Percentiles rank a stretch among this genome's conserved stretches.
Evolutionary conservation across 2,329 filamentous ascomycete genomes (phyloP).

Genomic region (Verticillium longisporum): DNA sequence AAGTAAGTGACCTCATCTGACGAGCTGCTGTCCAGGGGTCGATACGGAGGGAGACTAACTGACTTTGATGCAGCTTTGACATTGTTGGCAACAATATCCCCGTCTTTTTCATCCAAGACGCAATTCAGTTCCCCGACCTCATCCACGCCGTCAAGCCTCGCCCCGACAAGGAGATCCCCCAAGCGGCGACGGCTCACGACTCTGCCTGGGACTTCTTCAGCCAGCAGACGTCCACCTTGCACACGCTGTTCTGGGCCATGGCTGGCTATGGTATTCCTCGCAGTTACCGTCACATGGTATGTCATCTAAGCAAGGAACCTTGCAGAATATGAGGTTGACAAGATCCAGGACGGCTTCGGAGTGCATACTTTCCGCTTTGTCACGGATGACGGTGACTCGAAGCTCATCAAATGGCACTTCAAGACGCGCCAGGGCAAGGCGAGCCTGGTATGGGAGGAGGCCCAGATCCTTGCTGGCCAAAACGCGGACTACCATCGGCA

Average conservation of each 20-base stretch:
- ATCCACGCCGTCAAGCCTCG: slow-evolving; percentile 59
- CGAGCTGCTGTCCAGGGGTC: no score
- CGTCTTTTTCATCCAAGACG: slow-evolving; percentile 65
- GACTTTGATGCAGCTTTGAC: slow-evolving; percentile 31
- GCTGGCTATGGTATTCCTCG: slow-evolving; percentile 53
- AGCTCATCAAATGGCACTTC: slow-evolving; percentile 60
- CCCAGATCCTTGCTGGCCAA: slow-evolving; percentile 62
- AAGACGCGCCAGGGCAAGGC: slow-evolving; percentile 56
- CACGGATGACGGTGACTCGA: slow-evolving; percentile 52
- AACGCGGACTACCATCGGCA: slow-evolving; percentile 64
- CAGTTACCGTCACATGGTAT: slow-evolving; percentile 48
- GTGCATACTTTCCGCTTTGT: slow-evolving; percentile 59
- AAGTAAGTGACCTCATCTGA: not conserved
- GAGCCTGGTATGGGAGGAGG: slow-evolving; percentile 66
- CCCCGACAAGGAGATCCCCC: slow-evolving; percentile 59
- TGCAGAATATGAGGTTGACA: slow-evolving; percentile 6
- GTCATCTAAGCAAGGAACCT: slow-evolving; percentile 2
- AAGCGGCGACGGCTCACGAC: slow-evolving; percentile 58
- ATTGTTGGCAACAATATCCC: slow-evolving; percentile 64
- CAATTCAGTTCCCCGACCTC: slow-evolving; percentile 56
- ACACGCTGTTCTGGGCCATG: slow-evolving; percentile 59
- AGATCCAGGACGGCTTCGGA: slow-evolving; percentile 40
- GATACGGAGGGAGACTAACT: no score
- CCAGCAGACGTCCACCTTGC: slow-evolving; percentile 51
- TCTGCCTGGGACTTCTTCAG: slow-evolving; percentile 64